These are phyloP conservation scores for Cryptosporidium baileyi DNA, from an alignment of 169 alveolate species.

Conservation along the genomic window DNA sequence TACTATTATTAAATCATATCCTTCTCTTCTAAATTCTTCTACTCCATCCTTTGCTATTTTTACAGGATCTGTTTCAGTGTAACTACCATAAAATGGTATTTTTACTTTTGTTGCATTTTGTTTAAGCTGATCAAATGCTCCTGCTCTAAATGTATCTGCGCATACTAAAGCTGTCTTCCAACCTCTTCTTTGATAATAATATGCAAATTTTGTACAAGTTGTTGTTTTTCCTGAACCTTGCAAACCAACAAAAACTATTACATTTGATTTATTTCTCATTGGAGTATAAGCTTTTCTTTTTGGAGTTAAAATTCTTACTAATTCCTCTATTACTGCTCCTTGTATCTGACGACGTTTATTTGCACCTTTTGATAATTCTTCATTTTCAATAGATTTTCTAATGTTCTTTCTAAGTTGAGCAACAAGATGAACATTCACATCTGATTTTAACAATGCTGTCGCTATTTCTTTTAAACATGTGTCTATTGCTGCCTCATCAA, in stretches of 20 bases:
- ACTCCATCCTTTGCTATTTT: conserved; percentile 98
- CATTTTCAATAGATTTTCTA: conserved; percentile 80
- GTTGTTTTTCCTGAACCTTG: conserved; percentile 99
- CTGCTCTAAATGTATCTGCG: conserved; percentile 99
- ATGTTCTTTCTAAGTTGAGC: conserved; percentile 88
- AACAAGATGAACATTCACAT: conserved; percentile 92
- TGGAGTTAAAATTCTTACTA: conserved; percentile 91
- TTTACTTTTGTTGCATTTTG: conserved; percentile 98
- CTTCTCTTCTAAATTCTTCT: conserved; percentile 90
- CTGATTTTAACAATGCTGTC: conserved; percentile 92
- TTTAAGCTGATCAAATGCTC: conserved; percentile 99
- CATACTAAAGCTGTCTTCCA: conserved; percentile 99
- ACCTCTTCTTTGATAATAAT: conserved; percentile 94
- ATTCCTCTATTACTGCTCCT: conserved; percentile 91
- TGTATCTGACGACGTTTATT: conserved; percentile 83
- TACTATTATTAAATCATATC: conserved; percentile 96
- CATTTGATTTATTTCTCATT: conserved; percentile 91
- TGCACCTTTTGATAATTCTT: conserved; percentile 81
- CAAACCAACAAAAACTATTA: conserved; percentile 98
- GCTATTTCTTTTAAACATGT: conserved; percentile 89
- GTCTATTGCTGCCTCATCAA: conserved; percentile 92
- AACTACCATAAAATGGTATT: conserved; percentile 98
- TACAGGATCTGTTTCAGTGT: conserved; percentile 99
- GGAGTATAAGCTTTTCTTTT: conserved; percentile 90
- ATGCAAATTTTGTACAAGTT: conserved; percentile 98